Base-by-base conservation (phyloP, 352 stramenopile genomes). In the Pythium rishiriense region DNA sequence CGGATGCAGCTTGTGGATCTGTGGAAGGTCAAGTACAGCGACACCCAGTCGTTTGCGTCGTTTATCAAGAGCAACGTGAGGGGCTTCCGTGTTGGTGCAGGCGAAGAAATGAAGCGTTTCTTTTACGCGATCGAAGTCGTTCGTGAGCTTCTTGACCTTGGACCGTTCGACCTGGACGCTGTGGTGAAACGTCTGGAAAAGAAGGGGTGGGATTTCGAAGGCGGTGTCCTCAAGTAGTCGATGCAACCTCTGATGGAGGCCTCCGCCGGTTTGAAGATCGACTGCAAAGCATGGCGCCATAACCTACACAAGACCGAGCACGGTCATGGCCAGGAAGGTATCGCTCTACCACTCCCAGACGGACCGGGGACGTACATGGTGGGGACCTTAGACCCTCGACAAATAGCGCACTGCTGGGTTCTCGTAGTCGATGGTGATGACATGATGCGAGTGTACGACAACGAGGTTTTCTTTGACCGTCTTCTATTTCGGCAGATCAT, bases 1-100 rank as follows among this genome's bases (percentile, higher is more conserved):
- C 46, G 49, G 49, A 57, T 57, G 33, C 17, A 57, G 42, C 17
- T 62, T 3, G 54, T 62, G 15, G 54, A 62, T 41, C 22, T 63
- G 22, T 55, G 39, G 22, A 63, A 53, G 39, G 54, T 14, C 2
- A 51, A 62, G 54, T 43, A 43, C 9, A 19, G 43, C 17, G 10
- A 11, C 8, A 19, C 17, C 0, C 21, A 31, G 25, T 24, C 31
- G 1, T 61, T 52, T 28, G 19, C 39, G 5, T 19, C 19, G 4
- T 51, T 63, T 15, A 9, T 55, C 5, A 63, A 63, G 56, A 25
- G 48, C 1, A 63, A 63, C 21, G 28, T 28, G 21, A 5, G 12
- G 22, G 55, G 7, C 5, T 26, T 55, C 12, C 56, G 29, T 1
- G n/a, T 63, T 22, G 56, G 56, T 4, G 43, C 24, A 39, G 46